Evolutionary conservation across 2,329 filamentous ascomycete genomes (phyloP), one percentile per base, ranked within the genome.

Genomic region (Aschersonia sp.): DNA sequence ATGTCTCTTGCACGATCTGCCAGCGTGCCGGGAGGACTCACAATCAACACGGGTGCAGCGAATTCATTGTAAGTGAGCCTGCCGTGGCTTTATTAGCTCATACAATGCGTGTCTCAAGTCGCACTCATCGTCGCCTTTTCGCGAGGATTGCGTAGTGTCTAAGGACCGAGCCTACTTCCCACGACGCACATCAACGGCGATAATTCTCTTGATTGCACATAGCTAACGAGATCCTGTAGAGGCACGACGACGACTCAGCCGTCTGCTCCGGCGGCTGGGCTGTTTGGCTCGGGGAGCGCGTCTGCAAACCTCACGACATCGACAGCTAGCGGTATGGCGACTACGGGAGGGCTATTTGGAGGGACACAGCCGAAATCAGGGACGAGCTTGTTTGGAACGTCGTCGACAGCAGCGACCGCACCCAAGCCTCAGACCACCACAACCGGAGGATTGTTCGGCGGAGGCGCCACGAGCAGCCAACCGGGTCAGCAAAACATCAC

Each of bases 1-100:
- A 74, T 74, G 71, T 69, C 71, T 59, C 62, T 74, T 58, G 69
- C 68, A 49, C 70, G 76, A 60, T 79, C 76, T 55, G 72, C 73
- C 49, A 79, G 76, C 61, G 76, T 73, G 56, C 76, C 76, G 51
- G 73, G 69, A 53, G 76, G 74, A 58, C 69, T 81, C 53, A 78
- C 73, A 58, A 81, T 81, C 64, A 82, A 81, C 63, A 80, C 77
- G 14, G 72, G 70, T 53, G 68, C 74, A 49, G 77, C 77, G 52
- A 81, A 79, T 70, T 51, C 62, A 47, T 53, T 62, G 64, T 66
- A 59, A 64, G 62, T 48, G 39, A 29, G 32, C 14, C 29, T 22
- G 22, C 22, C 22, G 22, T 22, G 22, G 22, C 22, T 22, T 22
- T 22, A 22, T 22, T 2, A 22, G 22, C 22, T 22, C 22, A 22